Evolutionary conservation across 1,284 basidiomycete species (phyloP), one percentile per base, ranked within the genome.

Genomic region (Peniophora sp.): DNA sequence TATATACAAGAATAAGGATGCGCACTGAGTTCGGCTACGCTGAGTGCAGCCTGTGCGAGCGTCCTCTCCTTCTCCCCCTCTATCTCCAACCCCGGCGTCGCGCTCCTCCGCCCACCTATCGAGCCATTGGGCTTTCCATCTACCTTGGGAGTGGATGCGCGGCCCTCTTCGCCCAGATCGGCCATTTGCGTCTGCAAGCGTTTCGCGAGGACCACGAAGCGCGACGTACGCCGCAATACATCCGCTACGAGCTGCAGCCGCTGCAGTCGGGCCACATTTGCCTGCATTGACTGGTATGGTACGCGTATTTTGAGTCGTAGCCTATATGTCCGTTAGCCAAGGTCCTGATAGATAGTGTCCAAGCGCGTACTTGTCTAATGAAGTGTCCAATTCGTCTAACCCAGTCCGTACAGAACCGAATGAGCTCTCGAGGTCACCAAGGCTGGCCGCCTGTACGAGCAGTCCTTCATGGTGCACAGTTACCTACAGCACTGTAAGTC

Each of bases 41-140:
- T 93, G 56, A 97, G 69, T 9, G 93, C 93, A 1, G 94, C 92
- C 65, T 94, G 94, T 2, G 92, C 86, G 58, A 96, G 83, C 11
- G 82, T 81, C 3, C 91, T 74, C 61, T 95, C 92, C 64, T 83
- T 87, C 56, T 92, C 91, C 27, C 88, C 85, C 61, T 89, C 85
- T 23, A 70, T 63, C 41, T 79, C 78, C 16, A 62, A 51, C 43
- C 50, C 45, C 2, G 59, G 53, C 0, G 56, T 52, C 3, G 56
- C 44, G 24, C 57, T 55, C 22, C 57, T 53, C 45, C 53, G 49
- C 17, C 51, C 49, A 34, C 45, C 47, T 8, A 55, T 51, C 3
- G 52, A 47, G 9, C 57, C 50, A 58, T 55, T 48, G 68, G 19
- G 47, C 46, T 49, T 53, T 19, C 47, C 53, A 23, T 55, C 57